Conservation (phyloP, 352 stramenopile species). For the Globisporangium perplexum region DNA sequence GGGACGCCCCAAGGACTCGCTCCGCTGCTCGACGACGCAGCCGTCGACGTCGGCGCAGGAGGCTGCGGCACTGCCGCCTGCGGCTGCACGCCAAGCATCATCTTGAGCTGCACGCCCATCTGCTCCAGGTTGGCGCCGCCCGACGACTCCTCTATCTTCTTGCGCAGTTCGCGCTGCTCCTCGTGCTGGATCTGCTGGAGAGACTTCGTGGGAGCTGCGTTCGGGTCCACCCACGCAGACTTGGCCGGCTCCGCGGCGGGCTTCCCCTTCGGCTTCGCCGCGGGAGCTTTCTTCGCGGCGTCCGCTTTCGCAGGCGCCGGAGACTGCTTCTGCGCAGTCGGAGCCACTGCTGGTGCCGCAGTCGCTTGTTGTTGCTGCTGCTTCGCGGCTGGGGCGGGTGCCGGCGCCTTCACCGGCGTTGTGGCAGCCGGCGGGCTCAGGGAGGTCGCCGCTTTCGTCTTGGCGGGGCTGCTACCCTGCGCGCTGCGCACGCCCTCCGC, state of each 20-base stretch:
- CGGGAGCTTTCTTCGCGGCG: constrained; percentile 18
- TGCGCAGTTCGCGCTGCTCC: constrained; percentile 64
- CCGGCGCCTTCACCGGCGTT: constrained; percentile 7
- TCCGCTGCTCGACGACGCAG: constrained; percentile 3
- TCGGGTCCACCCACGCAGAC: constrained; percentile 31
- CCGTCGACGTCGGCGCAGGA: neutral
- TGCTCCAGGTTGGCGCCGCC: constrained; percentile 48
- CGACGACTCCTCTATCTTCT: constrained; percentile 35
- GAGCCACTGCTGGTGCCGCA: neutral
- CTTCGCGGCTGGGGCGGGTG: neutral
- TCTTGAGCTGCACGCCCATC: constrained; percentile 84
- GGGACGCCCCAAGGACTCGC: constrained; percentile 38
- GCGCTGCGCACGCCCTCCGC: constrained; percentile 11
- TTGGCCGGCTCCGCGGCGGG: constrained; percentile 10
- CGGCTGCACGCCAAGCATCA: constrained; percentile 81
- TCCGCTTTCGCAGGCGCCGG: constrained; percentile 10
- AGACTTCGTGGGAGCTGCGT: constrained; percentile 27
- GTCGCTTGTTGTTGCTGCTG: constrained; percentile 15
- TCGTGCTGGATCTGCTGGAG: constrained; percentile 83
- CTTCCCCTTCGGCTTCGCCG: constrained; percentile 26
- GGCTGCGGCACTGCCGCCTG: constrained; percentile 11
- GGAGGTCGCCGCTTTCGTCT: neutral
- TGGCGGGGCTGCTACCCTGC: neutral
- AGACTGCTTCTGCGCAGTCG: constrained; percentile 3
- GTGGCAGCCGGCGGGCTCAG: neutral